phyloP scores from a whole-genome alignment of 2,329 filamentous ascomycete species.

The Colletotrichum eleusines region DNA sequence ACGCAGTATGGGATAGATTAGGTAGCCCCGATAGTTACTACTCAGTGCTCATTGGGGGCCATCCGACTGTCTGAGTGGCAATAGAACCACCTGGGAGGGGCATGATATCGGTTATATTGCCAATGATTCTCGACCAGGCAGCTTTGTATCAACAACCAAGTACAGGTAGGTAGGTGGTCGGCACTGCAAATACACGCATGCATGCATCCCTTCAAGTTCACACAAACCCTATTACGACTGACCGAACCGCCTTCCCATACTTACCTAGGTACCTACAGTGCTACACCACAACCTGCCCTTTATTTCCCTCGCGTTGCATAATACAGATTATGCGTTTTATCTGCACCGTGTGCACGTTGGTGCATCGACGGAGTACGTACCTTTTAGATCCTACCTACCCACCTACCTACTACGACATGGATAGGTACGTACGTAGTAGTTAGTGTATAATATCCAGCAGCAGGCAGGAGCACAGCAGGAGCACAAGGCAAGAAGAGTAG shows the following conservation, averaged over 20 bases:
- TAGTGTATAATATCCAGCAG: too few relatives aligned
- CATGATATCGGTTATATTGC: conserved; percentile 23
- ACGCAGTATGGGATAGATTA: too few relatives aligned
- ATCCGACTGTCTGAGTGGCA: neutral
- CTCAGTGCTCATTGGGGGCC: neutral
- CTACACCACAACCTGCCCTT: neutral
- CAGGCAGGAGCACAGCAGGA: neutral
- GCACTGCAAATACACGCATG: neutral
- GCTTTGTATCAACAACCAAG: too few relatives aligned
- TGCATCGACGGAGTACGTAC: too few relatives aligned
- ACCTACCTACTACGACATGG: too few relatives aligned
- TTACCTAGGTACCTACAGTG: neutral
- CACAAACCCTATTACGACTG: too few relatives aligned
- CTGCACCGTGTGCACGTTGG: neutral
- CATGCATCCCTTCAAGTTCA: neutral
- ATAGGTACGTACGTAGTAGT: too few relatives aligned
- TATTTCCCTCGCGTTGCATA: neutral
- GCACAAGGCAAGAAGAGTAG: neutral
- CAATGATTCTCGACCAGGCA: conserved; percentile 23
- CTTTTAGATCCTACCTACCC: too few relatives aligned
- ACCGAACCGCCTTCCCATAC: too few relatives aligned
- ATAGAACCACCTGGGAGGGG: too few relatives aligned
- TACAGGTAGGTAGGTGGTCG: neutral
- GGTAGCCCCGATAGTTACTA: neutral
- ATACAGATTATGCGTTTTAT: neutral